Percentiles rank a stretch among this genome's conserved stretches.
Conservation (phyloP, 2,329 filamentous ascomycete genomes). For the Ceratocystis cubensis region DNA sequence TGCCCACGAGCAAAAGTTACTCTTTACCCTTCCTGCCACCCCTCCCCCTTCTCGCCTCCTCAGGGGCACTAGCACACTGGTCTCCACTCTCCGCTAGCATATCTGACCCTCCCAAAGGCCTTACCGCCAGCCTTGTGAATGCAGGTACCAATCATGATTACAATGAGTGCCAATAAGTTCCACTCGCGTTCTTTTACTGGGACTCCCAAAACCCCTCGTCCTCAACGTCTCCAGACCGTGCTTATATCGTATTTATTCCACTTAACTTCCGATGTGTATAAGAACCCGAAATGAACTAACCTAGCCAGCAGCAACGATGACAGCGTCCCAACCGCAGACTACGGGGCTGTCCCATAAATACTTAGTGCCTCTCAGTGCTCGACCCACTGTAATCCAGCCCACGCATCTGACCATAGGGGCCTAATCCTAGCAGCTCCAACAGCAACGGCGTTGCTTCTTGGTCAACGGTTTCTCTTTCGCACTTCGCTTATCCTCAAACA, state of each 20-base stretch:
- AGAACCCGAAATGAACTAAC: not conserved
- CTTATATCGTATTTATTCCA: not conserved
- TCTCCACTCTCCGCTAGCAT: not conserved
- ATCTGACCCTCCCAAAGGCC: not conserved
- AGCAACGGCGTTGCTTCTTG: not conserved
- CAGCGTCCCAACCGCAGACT: no score
- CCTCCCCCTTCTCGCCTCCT: not conserved
- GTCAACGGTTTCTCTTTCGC: not conserved
- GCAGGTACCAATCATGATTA: constrained; percentile 5
- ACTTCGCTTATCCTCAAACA: constrained; percentile 1
- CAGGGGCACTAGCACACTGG: not conserved
- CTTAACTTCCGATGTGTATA: not conserved
- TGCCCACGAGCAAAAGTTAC: not conserved
- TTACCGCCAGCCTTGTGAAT: constrained; percentile 1
- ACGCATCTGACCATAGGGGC: not conserved
- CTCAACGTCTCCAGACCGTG: not conserved
- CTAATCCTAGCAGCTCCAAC: no score
- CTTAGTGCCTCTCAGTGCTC: not conserved
- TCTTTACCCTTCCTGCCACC: not conserved
- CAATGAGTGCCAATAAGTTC: not conserved
- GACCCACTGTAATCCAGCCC: not conserved
- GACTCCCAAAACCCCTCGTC: no score
- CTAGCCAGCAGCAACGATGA: not conserved
- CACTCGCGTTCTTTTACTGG: no score
- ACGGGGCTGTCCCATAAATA: not conserved